Base-by-base conservation (phyloP, 371 early-diverging fungal species). In the Chytridium lagenaria region DNA sequence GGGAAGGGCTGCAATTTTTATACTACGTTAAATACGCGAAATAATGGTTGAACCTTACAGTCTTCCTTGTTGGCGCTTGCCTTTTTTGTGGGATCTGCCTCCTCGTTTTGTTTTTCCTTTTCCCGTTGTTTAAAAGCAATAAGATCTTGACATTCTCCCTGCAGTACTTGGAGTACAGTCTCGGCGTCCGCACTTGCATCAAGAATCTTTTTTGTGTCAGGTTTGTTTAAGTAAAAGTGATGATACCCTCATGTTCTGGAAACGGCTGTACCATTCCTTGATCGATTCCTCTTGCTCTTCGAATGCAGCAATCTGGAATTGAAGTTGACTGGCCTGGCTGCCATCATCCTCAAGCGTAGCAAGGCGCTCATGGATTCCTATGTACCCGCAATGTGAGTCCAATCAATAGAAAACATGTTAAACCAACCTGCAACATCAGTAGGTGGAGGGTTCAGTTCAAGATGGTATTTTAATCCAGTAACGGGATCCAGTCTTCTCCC, bases 381-480 rank as follows among this genome's bases (percentile, higher is more conserved):
- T 19, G 19, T 44, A 28, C 37, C 61, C 36, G 22, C 44, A 63
- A 63, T 10, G 44, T 15, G 2, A n/a, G 10, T 31, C 34, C 37
- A 61, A 61, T 28, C 40, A 44, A 37, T 66, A 5, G 26, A 57
- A n/a, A 26, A n/a, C 33, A 10, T 66, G n/a, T n/a, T n/a, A n/a
- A n/a, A n/a, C n/a, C n/a, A n/a, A 78, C 81, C 68, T 80, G 83
- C 49, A 10, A 63, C 67, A 69, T 82, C 77, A 38, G 55, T 55
- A 0, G 87, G 84, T 16, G 88, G 88, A 0, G 85, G 86, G 69
- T 85, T 76, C 31, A 70, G 70, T 44, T 85, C 87, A 44, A 87
- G 52, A 64, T 87, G 86, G 61, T 86, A 87, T 50, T 76, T 68
- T n/a, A 74, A 66, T 7, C 78, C 81, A 7, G 83, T 84, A 1